Percentiles rank a stretch among this genome's conserved stretches.
phyloP scores from a whole-genome alignment of 1,139 yeast genomes.

The Suhomyces chickasaworum region DNA sequence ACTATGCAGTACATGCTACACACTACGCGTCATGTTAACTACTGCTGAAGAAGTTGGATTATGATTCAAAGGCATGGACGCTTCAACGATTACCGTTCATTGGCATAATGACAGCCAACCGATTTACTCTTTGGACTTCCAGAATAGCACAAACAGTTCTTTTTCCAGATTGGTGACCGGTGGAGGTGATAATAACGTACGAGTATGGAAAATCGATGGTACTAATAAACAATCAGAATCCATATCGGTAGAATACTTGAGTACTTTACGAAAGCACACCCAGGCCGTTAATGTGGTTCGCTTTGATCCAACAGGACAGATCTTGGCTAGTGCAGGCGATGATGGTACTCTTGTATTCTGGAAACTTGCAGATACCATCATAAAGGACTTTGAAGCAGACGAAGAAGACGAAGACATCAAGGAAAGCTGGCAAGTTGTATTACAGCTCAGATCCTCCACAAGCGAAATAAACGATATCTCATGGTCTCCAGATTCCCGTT shows the following conservation, averaged over 20 bases:
- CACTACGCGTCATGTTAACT: conserved; percentile 1
- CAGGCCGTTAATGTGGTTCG: conserved; percentile 94
- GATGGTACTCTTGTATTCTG: conserved; percentile 88
- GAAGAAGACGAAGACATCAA: conserved; percentile 53
- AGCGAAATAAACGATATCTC: conserved; percentile 87
- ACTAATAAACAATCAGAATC: conserved; percentile 3
- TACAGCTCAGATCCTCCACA: conserved; percentile 58
- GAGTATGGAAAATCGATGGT: conserved; percentile 54
- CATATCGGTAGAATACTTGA: conserved; percentile 57
- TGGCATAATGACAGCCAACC: conserved; percentile 87
- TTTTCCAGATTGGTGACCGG: conserved; percentile 72
- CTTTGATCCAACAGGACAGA: conserved; percentile 66
- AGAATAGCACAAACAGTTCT: conserved; percentile 41
- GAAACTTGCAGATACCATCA: conserved; percentile 58
- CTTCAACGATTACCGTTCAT: conserved; percentile 66
- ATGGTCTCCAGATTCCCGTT: conserved; percentile 85
- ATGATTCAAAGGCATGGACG: conserved; percentile 43
- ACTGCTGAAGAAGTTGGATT: not conserved
- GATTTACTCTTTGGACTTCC: conserved; percentile 80
- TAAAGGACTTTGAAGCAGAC: conserved; percentile 59
- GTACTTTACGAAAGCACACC: conserved; percentile 83
- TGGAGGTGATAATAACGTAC: conserved; percentile 90
- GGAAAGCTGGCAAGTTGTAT: conserved; percentile 71
- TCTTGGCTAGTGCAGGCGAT: conserved; percentile 90
- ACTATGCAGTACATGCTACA: too few species aligned